Base-by-base conservation (phyloP, 2,329 filamentous ascomycete genomes). In the Xenosphaeropsis pyriputrescens region DNA sequence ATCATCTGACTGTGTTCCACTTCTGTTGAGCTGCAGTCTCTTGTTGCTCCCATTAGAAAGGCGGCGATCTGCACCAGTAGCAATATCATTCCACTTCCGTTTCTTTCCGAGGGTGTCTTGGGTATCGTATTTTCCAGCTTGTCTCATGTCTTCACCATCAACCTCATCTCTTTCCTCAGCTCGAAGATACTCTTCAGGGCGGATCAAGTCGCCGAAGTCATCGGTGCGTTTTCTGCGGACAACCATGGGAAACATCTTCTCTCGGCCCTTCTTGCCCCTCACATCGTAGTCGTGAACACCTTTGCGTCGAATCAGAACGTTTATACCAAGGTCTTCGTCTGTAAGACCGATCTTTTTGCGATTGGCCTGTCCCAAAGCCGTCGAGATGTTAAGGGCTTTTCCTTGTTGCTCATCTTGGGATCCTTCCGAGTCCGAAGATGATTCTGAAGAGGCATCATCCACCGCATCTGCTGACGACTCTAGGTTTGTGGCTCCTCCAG, bases 231-330 rank as follows among this genome's bases (percentile, higher is more conserved):
- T 82, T 50, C 84, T 70, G 37, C 85, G 77, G 17, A 88, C 74
- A 1, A 88, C 74, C 38, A 93, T 79, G 0, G 91, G 91, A 53
- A 95, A 96, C 62, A 93, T 82, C 44, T 86, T 79, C 54, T 98
- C 91, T 39, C 88, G 73, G 3, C 91, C 91, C 54, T 85, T 93
- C 57, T 94, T 95, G 29, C 82, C 83, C 31, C 85, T 72, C 2
- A 95, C 81, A 52, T 95, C 85, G 48, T 84, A 98, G 57, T 98
- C 91, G 55, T 91, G 84, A n/a, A 93, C 77, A 12, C 80, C 83
- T 54, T 88, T 93, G 47, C 83, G 80, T 48, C 91, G 84, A 31
- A 96, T 69, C 8, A 98, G 66, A 35, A 98, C 75, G 47, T 93
- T 95, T 46, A 96, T 77, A 14, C 91, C 91, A 3, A 96, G 67